Evolutionary conservation across 2,329 filamentous ascomycete genomes (phyloP), one percentile per base, ranked within the genome.

Genomic region (Chrysosporium queenslandicum): DNA sequence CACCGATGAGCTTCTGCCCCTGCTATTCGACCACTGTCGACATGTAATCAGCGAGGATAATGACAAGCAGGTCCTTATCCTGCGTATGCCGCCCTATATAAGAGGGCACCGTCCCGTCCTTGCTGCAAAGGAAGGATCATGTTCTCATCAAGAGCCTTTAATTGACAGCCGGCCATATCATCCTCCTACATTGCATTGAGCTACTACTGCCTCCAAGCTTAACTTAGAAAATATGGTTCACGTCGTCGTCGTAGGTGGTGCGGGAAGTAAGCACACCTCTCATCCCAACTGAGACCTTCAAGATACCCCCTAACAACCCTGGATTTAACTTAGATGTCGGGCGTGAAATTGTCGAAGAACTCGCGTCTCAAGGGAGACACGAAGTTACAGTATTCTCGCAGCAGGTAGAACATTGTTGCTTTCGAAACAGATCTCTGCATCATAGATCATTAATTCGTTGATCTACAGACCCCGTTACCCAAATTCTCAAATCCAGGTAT

Each of bases 321-420:
- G n/a, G n/a, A n/a, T n/a, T 25, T 29, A 14, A 32, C 30, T 16
- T 34, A 80, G 77, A 77, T 51, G 72, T 81, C 36, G 74, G 74
- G 2, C 68, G 64, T 30, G 77, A 79, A 59, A 58, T 81, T 5
- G 63, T 80, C 23, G 76, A 79, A 52, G 68, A 64, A 3, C 66
- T 80, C 0, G 58, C 77, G 1, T 69, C 70, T 1, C 66, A 68
- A 2, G 68, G 68, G 4, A 77, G 73, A 52, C 78, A 82, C 53
- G 66, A 78, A 0, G 75, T 82, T 40, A 64, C 68, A 0, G 65
- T 81, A 16, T 61, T 82, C 2, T 75, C 69, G 1, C 67, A 77
- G 55, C 72, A 68, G 37, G 74, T 75, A 46, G n/a, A n/a, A n/a
- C n/a, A n/a, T n/a, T 54, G 43, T 34, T 12, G 29, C 2, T 36